These are phyloP conservation scores for Thielaviopsis cerberus DNA, from an alignment of 2,329 filamentous ascomycete species.

Conservation along the genomic window DNA sequence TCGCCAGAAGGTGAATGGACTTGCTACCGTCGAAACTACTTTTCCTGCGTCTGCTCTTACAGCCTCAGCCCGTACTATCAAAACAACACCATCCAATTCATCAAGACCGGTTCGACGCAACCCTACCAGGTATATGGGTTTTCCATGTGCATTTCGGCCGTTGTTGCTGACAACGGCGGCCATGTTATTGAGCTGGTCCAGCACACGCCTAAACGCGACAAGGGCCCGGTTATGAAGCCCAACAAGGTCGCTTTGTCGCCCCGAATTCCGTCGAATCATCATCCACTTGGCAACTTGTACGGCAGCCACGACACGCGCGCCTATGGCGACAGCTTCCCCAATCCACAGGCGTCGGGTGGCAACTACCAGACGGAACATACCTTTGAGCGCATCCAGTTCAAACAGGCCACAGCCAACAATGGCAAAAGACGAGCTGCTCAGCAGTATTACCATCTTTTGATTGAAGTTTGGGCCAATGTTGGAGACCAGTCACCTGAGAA, in stretches of 20 bases:
- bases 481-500: constrained; percentile 29
- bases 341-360: constrained; percentile 17
- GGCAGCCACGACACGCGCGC: constrained; percentile 18
- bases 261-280: constrained; percentile 36
- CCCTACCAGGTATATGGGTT: constrained; percentile 53
- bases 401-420: constrained; percentile 84
- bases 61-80: constrained; percentile 40
- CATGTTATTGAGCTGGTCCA: constrained; percentile 73
- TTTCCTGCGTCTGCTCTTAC: constrained; percentile 68
- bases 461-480: constrained; percentile 62
- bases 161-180: constrained; percentile 55
- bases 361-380: constrained; percentile 34
- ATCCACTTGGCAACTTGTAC: constrained; percentile 27
- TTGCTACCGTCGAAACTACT: constrained; percentile 82
- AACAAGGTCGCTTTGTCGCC: constrained; percentile 49
- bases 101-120: constrained; percentile 29
- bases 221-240: constrained; percentile 61
- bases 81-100: constrained; percentile 31
- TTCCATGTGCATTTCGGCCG: constrained; percentile 68
- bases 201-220: constrained; percentile 81
- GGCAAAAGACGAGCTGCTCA: constrained; percentile 78
- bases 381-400: constrained; percentile 88
- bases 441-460: constrained; percentile 80
- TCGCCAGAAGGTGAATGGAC: constrained; percentile 67
- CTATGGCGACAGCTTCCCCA: constrained; percentile 14